These are phyloP conservation scores for Kodamaea hsintzibuensis DNA, from an alignment of 805 yeast genomes.

Conservation along the genomic window DNA sequence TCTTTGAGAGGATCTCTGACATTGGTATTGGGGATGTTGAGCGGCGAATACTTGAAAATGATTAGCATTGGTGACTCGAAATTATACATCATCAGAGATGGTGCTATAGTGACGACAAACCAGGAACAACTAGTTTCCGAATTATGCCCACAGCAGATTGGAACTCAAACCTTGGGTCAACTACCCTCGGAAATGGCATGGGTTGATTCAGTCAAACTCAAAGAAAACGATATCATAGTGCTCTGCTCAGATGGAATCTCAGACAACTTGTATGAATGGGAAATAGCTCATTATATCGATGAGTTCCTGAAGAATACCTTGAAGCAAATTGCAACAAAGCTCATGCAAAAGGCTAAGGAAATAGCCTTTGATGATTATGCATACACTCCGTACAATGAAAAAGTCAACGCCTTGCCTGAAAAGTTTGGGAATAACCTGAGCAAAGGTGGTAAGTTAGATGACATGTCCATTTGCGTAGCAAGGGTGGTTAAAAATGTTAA, in stretches of 20 bases:
- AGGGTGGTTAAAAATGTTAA: constrained; percentile 28
- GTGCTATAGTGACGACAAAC: constrained; percentile 42
- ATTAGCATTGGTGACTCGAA: constrained; percentile 56
- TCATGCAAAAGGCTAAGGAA: constrained; percentile 47
- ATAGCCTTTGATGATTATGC: constrained; percentile 55
- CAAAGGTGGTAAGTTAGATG: constrained; percentile 57
- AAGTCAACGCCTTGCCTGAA: constrained; percentile 44
- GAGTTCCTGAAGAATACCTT: constrained; percentile 33
- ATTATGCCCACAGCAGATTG: constrained; percentile 56
- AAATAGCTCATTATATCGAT: constrained; percentile 40
- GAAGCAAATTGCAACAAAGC: constrained; percentile 39
- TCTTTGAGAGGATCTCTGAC: constrained; percentile 51
- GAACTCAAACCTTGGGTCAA: constrained; percentile 45
- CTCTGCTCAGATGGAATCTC: constrained; percentile 56
- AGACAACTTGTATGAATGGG: constrained; percentile 53
- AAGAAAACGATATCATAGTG: constrained; percentile 44
- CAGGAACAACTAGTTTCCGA: constrained; percentile 47
- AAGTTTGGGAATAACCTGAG: constrained; percentile 32
- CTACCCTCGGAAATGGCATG: constrained; percentile 51
- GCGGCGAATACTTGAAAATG: constrained; percentile 47
- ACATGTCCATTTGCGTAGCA: constrained; percentile 53
- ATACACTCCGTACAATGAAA: constrained; percentile 54
- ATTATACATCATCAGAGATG: constrained; percentile 48
- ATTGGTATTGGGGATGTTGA: constrained; percentile 46
- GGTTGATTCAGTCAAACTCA: constrained; percentile 41